Percentiles rank a stretch among this genome's conserved stretches.
phyloP scores from a whole-genome alignment of 1,139 yeast genomes.

The Nakaseomyces sp. region DNA sequence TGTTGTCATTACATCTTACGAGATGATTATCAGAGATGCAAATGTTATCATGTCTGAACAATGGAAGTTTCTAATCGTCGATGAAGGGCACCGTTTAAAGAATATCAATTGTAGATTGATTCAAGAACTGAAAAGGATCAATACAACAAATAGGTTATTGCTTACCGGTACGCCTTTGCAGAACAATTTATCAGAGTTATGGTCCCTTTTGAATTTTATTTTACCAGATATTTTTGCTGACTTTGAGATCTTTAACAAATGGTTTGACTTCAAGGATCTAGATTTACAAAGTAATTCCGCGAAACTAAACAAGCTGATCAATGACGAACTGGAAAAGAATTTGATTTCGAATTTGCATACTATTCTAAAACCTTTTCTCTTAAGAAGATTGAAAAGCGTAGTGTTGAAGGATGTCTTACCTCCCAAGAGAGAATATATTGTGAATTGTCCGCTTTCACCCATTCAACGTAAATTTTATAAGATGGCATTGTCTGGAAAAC shows the following conservation, averaged over 20 bases:
- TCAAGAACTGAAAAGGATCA: conserved; percentile 55
- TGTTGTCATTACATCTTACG: conserved; percentile 75
- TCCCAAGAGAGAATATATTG: conserved; percentile 78
- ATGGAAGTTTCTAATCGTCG: conserved; percentile 89
- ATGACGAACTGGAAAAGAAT: conserved; percentile 53
- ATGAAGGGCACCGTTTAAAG: conserved; percentile 89
- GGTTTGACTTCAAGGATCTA: conserved; percentile 72
- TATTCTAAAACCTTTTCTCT: conserved; percentile 75
- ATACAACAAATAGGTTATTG: conserved; percentile 60
- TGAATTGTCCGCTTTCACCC: conserved; percentile 60
- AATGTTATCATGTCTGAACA: conserved; percentile 34
- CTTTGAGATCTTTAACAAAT: conserved; percentile 76
- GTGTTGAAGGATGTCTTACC: conserved; percentile 60
- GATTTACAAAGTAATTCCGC: conserved; percentile 35
- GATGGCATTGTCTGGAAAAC: conserved; percentile 43
- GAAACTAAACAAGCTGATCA: conserved; percentile 38
- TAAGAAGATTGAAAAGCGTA: conserved; percentile 69
- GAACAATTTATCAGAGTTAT: conserved; percentile 76
- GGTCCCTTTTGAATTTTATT: conserved; percentile 84
- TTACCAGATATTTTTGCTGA: conserved; percentile 91
- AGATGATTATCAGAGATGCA: conserved; percentile 65
- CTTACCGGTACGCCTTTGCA: conserved; percentile 93
- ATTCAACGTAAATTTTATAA: conserved; percentile 58
- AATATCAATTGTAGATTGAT: conserved; percentile 72
- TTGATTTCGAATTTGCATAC: conserved; percentile 74